Percentiles rank a stretch among this genome's conserved stretches.
Conservation (phyloP, 2,329 filamentous ascomycete species). For the Septoria linicola region DNA sequence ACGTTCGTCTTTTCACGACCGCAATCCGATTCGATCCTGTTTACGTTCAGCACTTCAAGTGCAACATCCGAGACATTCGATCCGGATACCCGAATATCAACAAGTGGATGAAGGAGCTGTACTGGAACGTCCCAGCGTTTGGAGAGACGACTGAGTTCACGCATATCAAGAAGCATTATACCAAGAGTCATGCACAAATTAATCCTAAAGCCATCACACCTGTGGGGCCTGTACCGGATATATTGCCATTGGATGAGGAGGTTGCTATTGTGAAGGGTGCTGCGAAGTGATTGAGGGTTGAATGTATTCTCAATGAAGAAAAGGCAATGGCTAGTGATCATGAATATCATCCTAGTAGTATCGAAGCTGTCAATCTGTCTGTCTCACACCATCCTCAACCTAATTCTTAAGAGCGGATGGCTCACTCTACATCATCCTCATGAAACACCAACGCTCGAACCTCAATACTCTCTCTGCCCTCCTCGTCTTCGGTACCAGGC, state of each 20-base stretch:
- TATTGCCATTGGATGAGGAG: slow-evolving; percentile 75
- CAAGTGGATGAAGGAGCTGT: slow-evolving; percentile 47
- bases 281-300: slow-evolving; percentile 12
- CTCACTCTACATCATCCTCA: slow-evolving; percentile 24
- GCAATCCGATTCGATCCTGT: slow-evolving; percentile 61
- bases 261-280: slow-evolving; percentile 54
- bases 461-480: slow-evolving; percentile 80
- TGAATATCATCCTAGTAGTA: neutral
- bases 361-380: neutral
- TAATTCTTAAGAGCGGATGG: too few species aligned
- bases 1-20: slow-evolving; percentile 56
- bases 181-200: slow-evolving; percentile 64
- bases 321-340: too few species aligned
- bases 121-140: slow-evolving; percentile 81
- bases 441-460: slow-evolving; percentile 76
- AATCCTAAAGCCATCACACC: slow-evolving; percentile 73
- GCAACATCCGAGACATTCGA: slow-evolving; percentile 81
- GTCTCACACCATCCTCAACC: neutral
- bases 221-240: slow-evolving; percentile 77
- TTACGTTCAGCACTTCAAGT: slow-evolving; percentile 65
- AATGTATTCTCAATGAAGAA: too few species aligned
- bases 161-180: slow-evolving; percentile 86
- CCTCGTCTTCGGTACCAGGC: slow-evolving; percentile 65
- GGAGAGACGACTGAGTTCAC: slow-evolving; percentile 82
- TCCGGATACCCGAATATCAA: slow-evolving; percentile 80